Base-by-base conservation (phyloP, 306 rosid species). In the Senna siamea region DNA sequence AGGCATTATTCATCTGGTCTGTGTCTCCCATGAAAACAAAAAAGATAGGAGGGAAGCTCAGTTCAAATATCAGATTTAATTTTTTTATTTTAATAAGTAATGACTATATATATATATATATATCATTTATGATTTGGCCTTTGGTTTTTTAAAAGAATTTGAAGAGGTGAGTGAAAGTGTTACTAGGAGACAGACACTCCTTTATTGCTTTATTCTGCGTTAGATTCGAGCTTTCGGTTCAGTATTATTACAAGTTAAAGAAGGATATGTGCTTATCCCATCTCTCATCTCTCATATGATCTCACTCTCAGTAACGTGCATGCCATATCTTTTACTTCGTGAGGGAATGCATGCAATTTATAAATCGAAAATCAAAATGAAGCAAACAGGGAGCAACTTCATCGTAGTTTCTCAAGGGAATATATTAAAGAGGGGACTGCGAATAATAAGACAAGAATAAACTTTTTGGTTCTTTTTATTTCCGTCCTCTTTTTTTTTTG, bases 401-500 rank as follows among this genome's bases (percentile, higher is more conserved):
- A 69, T 86, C 67, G 85, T 86, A 78, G 74, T 83, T 89, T 86
- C 92, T 78, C 52, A 80, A 59, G 44, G 72, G 88, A 84, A 90
- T 88, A 87, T 78, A 80, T 82, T 86, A 87, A 78, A 78, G 83
- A 75, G 51, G 69, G 73, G 60, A 78, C 68, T 53, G 19, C 71
- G 90, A 83, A 82, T 78, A 84, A 77, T 53, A 79, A 85, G 96
- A 88, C 96, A 90, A 90, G 98, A 92, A 90, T 89, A 85, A 92
- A 88, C 92, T 88, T 92, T 92, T 72, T 64, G 58, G 32, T 9
- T 72, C 72, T 78, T 71, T 73, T 73, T 72, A 63, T 73, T 53
- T 78, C 70, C 40, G 58, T 59, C 70, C 60, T 48, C 26, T 73
- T 54, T 78, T 57, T 64, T n/a, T 38, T 53, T 60, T 69, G 81